These are phyloP conservation scores for Bryum argenteum DNA, from an alignment of 225 moss, liverwort and hornwort species.

Conservation along the genomic window DNA sequence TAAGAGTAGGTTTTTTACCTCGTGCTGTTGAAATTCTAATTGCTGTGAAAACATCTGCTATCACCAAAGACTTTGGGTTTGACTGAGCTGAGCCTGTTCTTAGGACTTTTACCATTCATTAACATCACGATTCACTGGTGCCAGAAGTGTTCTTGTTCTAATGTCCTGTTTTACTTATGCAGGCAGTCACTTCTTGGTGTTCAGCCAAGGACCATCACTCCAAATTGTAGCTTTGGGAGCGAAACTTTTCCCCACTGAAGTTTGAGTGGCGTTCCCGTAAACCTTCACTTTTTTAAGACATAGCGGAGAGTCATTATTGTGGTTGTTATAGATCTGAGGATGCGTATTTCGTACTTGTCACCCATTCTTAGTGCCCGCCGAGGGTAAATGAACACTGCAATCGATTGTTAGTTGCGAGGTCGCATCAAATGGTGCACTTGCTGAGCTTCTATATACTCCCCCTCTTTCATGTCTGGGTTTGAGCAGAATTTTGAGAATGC, in stretches of 20 bases:
- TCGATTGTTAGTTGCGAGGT: slow-evolving; percentile 4
- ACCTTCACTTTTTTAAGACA: slow-evolving; percentile 14
- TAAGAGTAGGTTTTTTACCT: slow-evolving; percentile 11
- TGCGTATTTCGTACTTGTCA: neutral
- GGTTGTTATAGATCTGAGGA: slow-evolving; percentile 14
- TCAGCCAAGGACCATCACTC: slow-evolving; percentile 12
- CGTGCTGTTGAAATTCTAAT: slow-evolving; percentile 8
- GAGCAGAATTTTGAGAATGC: too few relatives aligned
- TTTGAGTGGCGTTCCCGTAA: slow-evolving; percentile 14
- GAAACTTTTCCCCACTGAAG: neutral
- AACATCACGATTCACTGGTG: neutral
- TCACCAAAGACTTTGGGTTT: slow-evolving; percentile 17
- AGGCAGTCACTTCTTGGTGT: neutral
- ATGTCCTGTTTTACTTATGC: slow-evolving; percentile 17
- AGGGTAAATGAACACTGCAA: slow-evolving; percentile 6
- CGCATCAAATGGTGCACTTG: neutral
- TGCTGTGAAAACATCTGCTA: slow-evolving; percentile 12
- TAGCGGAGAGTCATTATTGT: slow-evolving; percentile 14
- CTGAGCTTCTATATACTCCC: neutral
- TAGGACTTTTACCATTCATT: slow-evolving; percentile 1
- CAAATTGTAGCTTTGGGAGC: slow-evolving; percentile 17
- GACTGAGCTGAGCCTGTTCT: neutral
- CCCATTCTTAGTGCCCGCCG: neutral
- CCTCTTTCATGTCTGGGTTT: neutral
- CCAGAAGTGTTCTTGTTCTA: slow-evolving; percentile 14